A percentile compares a stretch with the other conserved stretches of the same genome.
Evolutionary conservation across 345 rosid species (phyloP).

Genomic region (Linum lewisii): DNA sequence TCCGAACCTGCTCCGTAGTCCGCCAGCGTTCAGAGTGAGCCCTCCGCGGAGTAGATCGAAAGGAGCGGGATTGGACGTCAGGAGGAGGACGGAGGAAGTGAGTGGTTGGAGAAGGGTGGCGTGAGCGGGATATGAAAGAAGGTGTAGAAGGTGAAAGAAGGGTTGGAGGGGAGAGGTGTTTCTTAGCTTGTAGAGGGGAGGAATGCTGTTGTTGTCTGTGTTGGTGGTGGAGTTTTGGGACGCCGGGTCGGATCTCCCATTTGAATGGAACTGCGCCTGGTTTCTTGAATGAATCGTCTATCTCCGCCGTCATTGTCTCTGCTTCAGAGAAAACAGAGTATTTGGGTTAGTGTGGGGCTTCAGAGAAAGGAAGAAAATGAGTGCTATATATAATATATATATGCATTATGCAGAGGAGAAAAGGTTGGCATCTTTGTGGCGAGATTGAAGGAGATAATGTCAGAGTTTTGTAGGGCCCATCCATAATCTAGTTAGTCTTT

Average conservation of each 20-base stretch:
- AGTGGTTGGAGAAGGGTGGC: conserved; percentile 30
- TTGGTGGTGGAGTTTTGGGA: conserved; percentile 50
- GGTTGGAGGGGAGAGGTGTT: conserved; percentile 13
- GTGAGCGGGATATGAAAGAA: conserved; percentile 21
- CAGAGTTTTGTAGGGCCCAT: too few relatives aligned
- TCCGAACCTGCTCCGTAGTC: conserved; percentile 28
- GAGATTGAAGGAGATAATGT: too few relatives aligned
- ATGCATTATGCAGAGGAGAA: too few relatives aligned
- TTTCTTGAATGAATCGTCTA: conserved; percentile 67
- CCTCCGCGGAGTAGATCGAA: conserved; percentile 54
- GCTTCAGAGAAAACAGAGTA: not conserved
- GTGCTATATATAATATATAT: not conserved
- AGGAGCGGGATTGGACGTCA: conserved; percentile 38
- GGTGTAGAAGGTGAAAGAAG: conserved; percentile 19
- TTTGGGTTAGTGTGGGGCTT: not conserved
- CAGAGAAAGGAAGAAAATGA: not conserved
- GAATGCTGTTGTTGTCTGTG: not conserved
- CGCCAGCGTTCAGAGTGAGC: conserved; percentile 49
- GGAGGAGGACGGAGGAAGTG: conserved; percentile 39
- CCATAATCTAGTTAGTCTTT: too few relatives aligned
- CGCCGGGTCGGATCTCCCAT: conserved; percentile 98
- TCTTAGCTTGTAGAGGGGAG: not conserved
- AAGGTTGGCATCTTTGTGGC: too few relatives aligned
- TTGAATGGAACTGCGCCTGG: conserved; percentile 82
- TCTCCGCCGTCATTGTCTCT: conserved; percentile 16